Evolutionary conservation across 495 filamentous ascomycete genomes (phyloP), one percentile per base, ranked within the genome.

Genomic region (Cryomyces antarcticus): DNA sequence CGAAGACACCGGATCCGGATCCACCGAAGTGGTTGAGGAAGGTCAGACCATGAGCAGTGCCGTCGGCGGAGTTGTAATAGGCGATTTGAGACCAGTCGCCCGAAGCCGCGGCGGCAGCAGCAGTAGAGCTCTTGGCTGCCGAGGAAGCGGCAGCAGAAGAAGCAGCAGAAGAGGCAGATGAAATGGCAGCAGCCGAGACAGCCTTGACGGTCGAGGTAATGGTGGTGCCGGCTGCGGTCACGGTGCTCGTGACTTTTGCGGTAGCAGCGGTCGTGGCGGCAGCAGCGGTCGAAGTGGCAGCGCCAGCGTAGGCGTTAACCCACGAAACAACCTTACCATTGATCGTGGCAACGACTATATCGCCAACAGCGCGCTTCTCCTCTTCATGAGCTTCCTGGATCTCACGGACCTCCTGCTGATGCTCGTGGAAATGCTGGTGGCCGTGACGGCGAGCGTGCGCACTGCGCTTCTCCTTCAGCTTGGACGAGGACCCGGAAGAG

Each of bases 11-110:
- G 28, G 77, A 80, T 1, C 67, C 60, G 4, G 63, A 53, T 37
- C 71, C 71, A 46, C 77, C 78, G 36, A 63, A 55, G 56, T 80
- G 75, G 45, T 71, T 77, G 24, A 84, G 60, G 61, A 84, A 84
- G 24, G 65, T 67, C 3, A 85, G 49, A 5, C 76, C 77, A 1
- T 75, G 57, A 2, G 65, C 55, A 27, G 51, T 57, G 28, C 66
- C 63, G 3, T 55, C 43, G 0, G 50, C 55, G 3, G 77, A 61
- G 49, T 69, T 54, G 54, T 77, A 83, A 58, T 73, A 81, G 11
- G 62, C 73, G 28, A 59, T 47, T 11, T 60, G 64, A 13, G 28
- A 41, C 63, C 64, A 69, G n/a, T 40, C 46, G 39, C 47, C 44
- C 33, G 46, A 50, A 11, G 39, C 36, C 12, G 30, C 10, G 12